Conservation (phyloP, 2,329 filamentous ascomycete genomes). For the Curvularia hawaiiensis region DNA sequence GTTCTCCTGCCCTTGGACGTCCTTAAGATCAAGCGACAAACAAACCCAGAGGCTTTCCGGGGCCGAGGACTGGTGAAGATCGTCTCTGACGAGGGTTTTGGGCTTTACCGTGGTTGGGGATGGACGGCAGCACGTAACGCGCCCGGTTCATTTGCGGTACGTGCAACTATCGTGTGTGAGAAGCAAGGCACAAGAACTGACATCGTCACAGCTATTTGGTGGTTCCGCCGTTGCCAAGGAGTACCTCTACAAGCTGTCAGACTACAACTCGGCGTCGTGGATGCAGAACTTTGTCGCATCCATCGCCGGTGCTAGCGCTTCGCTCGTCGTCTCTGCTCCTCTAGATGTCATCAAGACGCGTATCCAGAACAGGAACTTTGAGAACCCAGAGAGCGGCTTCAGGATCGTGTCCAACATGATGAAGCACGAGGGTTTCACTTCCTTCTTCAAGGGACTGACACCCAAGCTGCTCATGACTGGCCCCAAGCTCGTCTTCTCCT, state of each 20-base stretch:
- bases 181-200: conserved; percentile 18
- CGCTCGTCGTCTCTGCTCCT: conserved; percentile 96
- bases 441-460: conserved; percentile 97
- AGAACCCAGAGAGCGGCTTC: conserved; percentile 94
- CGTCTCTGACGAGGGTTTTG: conserved; percentile 90
- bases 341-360: conserved; percentile 99
- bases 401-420: conserved; percentile 92
- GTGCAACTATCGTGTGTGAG: conserved; percentile 43
- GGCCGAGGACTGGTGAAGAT: conserved; percentile 91
- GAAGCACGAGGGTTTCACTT: conserved; percentile 80
- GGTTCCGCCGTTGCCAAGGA: conserved; percentile 98
- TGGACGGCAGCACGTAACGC: conserved; percentile 98
- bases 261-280: conserved; percentile 97
- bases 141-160: conserved; percentile 92
- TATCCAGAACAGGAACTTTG: conserved; percentile 97
- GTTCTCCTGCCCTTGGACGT: conserved; percentile 94
- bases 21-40: conserved; percentile 99
- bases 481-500: conserved; percentile 98
- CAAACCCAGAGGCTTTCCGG: conserved; percentile 97
- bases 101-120: conserved; percentile 92
- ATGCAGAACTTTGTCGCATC: conserved; percentile 97
- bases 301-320: conserved; percentile 91
- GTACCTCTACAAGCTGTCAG: conserved; percentile 84
- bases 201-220: conserved; percentile 76
- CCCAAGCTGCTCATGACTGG: conserved; percentile 99